These are phyloP conservation scores for Macaranga tanarius DNA, from an alignment of 441 rosid genomes.

Conservation along the genomic window DNA sequence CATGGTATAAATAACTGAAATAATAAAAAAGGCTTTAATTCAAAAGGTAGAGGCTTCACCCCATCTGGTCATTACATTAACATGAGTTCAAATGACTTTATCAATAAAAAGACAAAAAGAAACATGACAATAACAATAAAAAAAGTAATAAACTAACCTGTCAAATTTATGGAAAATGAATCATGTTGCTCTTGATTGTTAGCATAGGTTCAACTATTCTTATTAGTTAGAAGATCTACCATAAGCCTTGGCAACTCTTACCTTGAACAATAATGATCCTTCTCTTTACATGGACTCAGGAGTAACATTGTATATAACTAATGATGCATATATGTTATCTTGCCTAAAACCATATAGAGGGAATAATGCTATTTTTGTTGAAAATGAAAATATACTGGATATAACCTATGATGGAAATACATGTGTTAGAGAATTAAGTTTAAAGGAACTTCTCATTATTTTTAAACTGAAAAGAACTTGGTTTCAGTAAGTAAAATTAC, in stretches of 20 bases:
- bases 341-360: background rate
- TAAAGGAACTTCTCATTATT: background rate
- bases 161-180: background rate
- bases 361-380: background rate
- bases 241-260: background rate
- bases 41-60: background rate
- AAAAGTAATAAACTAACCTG: background rate
- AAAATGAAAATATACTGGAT: background rate
- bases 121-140: background rate
- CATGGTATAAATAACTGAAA: too few relatives aligned
- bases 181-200: constrained; percentile 3
- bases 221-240: background rate
- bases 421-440: background rate
- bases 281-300: background rate
- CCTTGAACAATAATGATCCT: background rate
- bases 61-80: background rate
- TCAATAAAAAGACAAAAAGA: background rate
- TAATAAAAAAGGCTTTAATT: background rate
- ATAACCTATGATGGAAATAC: background rate
- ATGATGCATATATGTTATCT: background rate
- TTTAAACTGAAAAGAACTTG: background rate
- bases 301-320: background rate
- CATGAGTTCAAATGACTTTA: background rate
- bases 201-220: constrained; percentile 8
- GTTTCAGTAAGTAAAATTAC: background rate